These are phyloP conservation scores for Lithohypha guttulata DNA, from an alignment of 2,329 filamentous ascomycete genomes.

Conservation along the genomic window DNA sequence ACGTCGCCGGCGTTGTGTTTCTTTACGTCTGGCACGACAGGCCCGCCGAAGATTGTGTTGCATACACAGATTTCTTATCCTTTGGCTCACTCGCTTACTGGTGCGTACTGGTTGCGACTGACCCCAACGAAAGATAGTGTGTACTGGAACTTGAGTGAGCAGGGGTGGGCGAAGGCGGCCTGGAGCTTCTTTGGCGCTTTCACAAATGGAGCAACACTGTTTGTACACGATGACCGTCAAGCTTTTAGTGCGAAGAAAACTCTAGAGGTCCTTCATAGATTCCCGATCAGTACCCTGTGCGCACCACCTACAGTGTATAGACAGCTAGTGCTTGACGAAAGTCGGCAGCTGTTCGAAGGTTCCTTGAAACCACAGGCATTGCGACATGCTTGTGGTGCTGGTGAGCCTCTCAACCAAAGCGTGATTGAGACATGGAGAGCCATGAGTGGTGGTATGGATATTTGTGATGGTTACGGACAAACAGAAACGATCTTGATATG, in stretches of 20 bases:
- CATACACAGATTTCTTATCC: slow-evolving; percentile 34
- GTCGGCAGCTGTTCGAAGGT: slow-evolving; percentile 22
- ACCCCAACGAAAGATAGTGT: slow-evolving; percentile 25
- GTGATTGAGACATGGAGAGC: slow-evolving; percentile 30
- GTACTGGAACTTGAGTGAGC: slow-evolving; percentile 33
- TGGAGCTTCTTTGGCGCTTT: slow-evolving; percentile 32
- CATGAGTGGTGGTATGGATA: slow-evolving; percentile 27
- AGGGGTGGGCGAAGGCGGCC: slow-evolving; percentile 35
- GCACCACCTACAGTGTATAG: slow-evolving; percentile 33
- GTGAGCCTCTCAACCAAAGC: slow-evolving; percentile 32
- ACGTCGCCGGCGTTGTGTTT: slow-evolving; percentile 29
- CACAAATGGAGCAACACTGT: slow-evolving; percentile 33
- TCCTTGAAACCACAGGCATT: slow-evolving; percentile 23
- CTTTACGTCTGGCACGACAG: slow-evolving; percentile 33
- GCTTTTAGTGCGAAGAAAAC: slow-evolving; percentile 26
- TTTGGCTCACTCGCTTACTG: slow-evolving; percentile 30
- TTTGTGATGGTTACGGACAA: slow-evolving; percentile 33
- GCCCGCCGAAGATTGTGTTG: slow-evolving; percentile 32
- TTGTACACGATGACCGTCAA: slow-evolving; percentile 30
- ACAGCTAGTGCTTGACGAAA: slow-evolving; percentile 30
- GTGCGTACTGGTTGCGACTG: slow-evolving; percentile 30
- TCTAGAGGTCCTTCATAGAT: slow-evolving; percentile 27
- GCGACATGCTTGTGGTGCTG: slow-evolving; percentile 30
- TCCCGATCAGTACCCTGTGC: slow-evolving; percentile 33
- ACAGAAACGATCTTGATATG: slow-evolving; percentile 32